Percentiles rank a stretch among this genome's conserved stretches.
Conservation (phyloP, 331 rosid genomes). For the Malus hybrid region DNA sequence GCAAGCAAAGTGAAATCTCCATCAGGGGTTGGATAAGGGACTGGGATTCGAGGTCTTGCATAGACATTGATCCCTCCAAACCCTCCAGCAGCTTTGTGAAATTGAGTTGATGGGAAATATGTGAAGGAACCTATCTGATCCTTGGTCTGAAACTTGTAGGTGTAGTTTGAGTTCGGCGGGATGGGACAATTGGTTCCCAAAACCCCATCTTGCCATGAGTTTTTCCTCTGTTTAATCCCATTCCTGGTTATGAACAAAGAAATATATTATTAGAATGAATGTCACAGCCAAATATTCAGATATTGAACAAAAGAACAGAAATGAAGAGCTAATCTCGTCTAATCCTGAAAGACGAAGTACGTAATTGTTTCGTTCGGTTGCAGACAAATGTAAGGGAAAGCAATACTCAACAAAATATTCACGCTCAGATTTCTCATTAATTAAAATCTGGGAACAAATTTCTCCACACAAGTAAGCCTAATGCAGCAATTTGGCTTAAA, state of each 20-base stretch:
- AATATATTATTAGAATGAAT: background rate
- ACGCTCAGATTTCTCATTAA: background rate
- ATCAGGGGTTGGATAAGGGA: slow-evolving; percentile 71
- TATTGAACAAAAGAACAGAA: background rate
- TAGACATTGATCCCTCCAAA: slow-evolving; percentile 79
- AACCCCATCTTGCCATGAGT: slow-evolving; percentile 99
- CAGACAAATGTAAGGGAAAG: background rate
- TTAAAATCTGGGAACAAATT: background rate
- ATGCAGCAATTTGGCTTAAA: background rate
- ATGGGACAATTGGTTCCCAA: slow-evolving; percentile 92
- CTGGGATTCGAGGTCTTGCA: slow-evolving; percentile 68
- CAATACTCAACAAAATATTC: background rate
- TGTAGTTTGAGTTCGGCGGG: slow-evolving; percentile 82
- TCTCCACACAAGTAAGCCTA: background rate
- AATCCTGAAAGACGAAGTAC: background rate
- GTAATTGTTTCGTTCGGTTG: background rate
- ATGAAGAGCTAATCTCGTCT: background rate
- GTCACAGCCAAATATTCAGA: background rate
- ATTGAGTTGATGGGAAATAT: slow-evolving; percentile 79
- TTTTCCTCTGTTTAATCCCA: slow-evolving; percentile 92
- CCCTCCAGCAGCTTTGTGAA: slow-evolving; percentile 90
- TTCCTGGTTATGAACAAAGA: slow-evolving; percentile 44
- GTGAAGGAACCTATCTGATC: slow-evolving; percentile 88
- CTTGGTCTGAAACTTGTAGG: slow-evolving; percentile 80
- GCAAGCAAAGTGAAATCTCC: slow-evolving; percentile 81